Conservation (phyloP, 352 stramenopile genomes). For the Phytopythium montanum region DNA sequence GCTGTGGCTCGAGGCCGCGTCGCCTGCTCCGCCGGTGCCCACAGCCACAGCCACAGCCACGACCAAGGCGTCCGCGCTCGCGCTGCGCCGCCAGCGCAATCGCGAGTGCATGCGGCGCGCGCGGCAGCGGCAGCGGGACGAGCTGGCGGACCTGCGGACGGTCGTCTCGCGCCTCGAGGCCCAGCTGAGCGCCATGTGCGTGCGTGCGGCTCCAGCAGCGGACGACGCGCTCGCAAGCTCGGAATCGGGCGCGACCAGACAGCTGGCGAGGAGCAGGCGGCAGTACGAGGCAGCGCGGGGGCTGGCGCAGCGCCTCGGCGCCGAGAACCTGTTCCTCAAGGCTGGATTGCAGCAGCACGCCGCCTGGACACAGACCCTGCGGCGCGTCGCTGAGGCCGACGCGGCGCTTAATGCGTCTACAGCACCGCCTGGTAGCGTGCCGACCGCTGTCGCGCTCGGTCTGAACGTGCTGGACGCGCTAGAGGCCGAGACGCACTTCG, state of each 20-base stretch:
- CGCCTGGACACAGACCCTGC: constrained; percentile 26
- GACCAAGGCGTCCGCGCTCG: constrained; percentile 21
- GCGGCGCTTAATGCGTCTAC: background rate
- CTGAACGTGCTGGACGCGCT: constrained; percentile 15
- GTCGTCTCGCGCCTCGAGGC: constrained; percentile 32
- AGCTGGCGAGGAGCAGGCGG: background rate
- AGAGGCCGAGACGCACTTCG: constrained; percentile 31
- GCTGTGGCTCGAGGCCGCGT: background rate
- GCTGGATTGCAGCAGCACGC: constrained; percentile 31
- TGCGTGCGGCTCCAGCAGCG: constrained; percentile 10
- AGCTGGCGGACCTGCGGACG: constrained; percentile 26
- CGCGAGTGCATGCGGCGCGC: constrained; percentile 38
- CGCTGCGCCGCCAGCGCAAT: constrained; percentile 35
- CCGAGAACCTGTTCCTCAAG: constrained; percentile 41
- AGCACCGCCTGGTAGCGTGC: background rate
- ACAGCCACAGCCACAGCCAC: constrained; percentile 1
- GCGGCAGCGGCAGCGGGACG: constrained; percentile 29
- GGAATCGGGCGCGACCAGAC: background rate
- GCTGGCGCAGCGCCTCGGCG: constrained; percentile 20
- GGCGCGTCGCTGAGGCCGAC: constrained; percentile 25
- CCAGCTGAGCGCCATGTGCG: constrained; percentile 27
- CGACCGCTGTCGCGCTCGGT: background rate
- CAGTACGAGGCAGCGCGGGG: constrained; percentile 24
- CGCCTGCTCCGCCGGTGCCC: too few relatives aligned
- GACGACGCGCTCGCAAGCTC: background rate